phyloP scores from a whole-genome alignment of 1,139 yeast species.

The Lodderomyces oxycetoniae region DNA sequence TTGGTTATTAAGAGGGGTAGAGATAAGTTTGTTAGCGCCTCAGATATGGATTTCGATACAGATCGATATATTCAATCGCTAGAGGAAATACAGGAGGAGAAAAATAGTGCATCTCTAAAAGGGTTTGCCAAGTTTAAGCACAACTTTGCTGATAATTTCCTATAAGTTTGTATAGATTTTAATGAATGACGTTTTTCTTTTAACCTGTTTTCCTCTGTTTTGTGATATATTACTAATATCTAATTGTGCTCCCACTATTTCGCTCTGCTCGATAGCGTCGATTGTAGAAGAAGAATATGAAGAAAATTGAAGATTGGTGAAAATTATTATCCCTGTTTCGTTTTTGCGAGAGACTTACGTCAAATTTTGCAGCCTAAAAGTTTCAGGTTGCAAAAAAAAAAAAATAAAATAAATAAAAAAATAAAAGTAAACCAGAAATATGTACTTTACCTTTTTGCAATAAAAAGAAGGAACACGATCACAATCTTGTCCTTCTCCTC shows the following conservation, averaged over 20 bases:
- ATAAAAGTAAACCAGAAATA: too few relatives aligned
- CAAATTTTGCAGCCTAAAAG: slow-evolving; percentile 3
- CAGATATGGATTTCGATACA: slow-evolving; percentile 61
- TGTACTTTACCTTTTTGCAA: too few relatives aligned
- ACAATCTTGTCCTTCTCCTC: too few relatives aligned
- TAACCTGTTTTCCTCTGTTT: too few relatives aligned
- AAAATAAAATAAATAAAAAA: background rate
- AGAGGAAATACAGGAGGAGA: slow-evolving; percentile 43
- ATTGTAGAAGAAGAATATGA: too few relatives aligned
- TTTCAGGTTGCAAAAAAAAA: background rate
- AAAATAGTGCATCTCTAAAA: slow-evolving; percentile 33
- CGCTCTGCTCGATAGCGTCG: too few relatives aligned
- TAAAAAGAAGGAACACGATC: too few relatives aligned
- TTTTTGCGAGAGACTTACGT: background rate
- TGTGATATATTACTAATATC: too few relatives aligned
- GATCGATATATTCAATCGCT: slow-evolving; percentile 51
- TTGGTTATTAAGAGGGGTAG: slow-evolving; percentile 43
- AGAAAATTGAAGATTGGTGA: background rate
- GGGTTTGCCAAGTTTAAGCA: slow-evolving; percentile 45
- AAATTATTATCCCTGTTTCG: background rate
- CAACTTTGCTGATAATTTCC: slow-evolving; percentile 26
- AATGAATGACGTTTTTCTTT: too few relatives aligned
- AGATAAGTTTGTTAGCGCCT: slow-evolving; percentile 44
- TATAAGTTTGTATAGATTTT: slow-evolving; percentile 13
- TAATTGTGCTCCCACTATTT: too few relatives aligned